Evolutionary conservation across 441 rosid genomes (phyloP).

Genomic region (Gossypium davidsonii): DNA sequence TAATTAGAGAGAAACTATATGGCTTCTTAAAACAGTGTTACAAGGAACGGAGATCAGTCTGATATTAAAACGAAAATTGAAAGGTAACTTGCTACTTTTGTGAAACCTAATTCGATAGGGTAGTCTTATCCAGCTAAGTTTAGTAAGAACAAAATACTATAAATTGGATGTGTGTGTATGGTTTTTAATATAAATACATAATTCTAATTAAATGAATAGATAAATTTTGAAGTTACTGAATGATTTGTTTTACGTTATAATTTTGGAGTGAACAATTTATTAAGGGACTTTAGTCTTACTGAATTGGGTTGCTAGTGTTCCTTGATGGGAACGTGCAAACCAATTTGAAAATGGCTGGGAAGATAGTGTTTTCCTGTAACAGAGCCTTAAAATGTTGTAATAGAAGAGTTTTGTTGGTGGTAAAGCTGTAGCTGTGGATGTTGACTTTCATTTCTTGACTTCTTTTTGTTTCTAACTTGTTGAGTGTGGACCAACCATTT

Average conservation of each 20-base stretch:
- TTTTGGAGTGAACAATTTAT: neutral
- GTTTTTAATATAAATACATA: neutral
- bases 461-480: neutral
- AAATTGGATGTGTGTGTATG: neutral
- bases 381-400: neutral
- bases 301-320: neutral
- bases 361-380: neutral
- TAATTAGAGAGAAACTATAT: too few species aligned
- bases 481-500: constrained; percentile 15
- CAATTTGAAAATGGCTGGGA: neutral
- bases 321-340: neutral
- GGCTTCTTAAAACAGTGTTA: neutral
- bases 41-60: neutral
- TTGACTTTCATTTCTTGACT: neutral
- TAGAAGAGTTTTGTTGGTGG: neutral
- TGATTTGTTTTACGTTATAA: neutral
- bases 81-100: neutral
- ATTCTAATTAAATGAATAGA: neutral
- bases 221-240: neutral
- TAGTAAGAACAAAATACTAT: neutral
- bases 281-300: neutral
- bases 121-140: neutral
- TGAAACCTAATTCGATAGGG: neutral
- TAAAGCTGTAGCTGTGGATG: neutral
- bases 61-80: neutral